Percentiles rank a stretch among this genome's conserved stretches.
Conservation (phyloP, 768 basidiomycete species). For the Trametes cingulata region DNA sequence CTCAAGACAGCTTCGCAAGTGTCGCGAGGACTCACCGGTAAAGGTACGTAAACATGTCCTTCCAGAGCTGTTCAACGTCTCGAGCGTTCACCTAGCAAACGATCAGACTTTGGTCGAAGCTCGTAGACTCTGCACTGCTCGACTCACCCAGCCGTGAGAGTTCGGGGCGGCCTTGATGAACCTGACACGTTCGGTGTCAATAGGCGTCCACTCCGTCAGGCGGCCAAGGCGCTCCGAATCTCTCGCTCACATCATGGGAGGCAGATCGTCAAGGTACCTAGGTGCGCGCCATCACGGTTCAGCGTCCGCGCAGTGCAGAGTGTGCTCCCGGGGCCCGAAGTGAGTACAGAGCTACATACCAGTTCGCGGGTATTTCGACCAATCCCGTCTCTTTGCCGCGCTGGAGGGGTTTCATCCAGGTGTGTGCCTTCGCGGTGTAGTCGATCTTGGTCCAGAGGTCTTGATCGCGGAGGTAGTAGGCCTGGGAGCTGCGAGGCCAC, state of each 20-base stretch:
- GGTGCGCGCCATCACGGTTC: neutral
- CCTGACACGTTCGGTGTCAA: conserved; percentile 37
- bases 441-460: conserved; percentile 77
- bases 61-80: conserved; percentile 74
- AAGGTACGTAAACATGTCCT: conserved; percentile 69
- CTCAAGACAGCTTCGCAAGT: too few species aligned
- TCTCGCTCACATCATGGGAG: conserved; percentile 62
- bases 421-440: conserved; percentile 53
- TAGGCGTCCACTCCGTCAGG: conserved; percentile 2
- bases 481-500: conserved; percentile 46
- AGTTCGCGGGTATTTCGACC: conserved; percentile 68
- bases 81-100: conserved; percentile 55
- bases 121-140: too few species aligned
- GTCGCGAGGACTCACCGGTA: conserved; percentile 54
- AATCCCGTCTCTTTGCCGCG: conserved; percentile 65
- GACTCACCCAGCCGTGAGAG: conserved; percentile 69
- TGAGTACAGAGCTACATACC: too few species aligned
- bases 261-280: conserved; percentile 72
- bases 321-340: too few species aligned
- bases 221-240: too few species aligned
- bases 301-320: neutral
- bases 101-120: too few species aligned
- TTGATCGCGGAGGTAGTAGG: conserved; percentile 66
- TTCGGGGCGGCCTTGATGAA: conserved; percentile 69
- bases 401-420: conserved; percentile 75